Conservation (phyloP, 2,329 filamentous ascomycete genomes). For the Epichloe typhina region DNA sequence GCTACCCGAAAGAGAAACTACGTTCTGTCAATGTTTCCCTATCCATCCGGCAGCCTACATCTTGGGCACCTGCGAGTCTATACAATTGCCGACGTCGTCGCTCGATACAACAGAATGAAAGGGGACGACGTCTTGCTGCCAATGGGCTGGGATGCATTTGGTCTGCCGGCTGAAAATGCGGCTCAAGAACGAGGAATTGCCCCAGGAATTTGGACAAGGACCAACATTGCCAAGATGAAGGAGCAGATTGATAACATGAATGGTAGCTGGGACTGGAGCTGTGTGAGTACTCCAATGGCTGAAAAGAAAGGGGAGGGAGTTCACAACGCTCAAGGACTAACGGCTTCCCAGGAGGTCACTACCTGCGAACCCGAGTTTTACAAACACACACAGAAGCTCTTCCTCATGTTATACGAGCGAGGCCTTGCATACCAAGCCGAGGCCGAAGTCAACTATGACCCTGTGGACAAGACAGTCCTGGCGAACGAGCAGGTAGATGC, state of each 20-base stretch:
- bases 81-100: conserved; percentile 76
- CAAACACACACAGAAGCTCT: conserved; percentile 78
- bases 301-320: neutral
- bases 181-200: conserved; percentile 71
- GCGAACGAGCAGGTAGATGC: conserved; percentile 91
- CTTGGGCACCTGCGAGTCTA: conserved; percentile 82
- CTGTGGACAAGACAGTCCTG: conserved; percentile 76
- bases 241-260: conserved; percentile 68
- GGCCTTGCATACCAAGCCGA: conserved; percentile 74
- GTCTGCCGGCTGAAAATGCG: conserved; percentile 81
- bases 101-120: conserved; percentile 61
- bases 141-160: conserved; percentile 95
- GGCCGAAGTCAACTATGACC: conserved; percentile 81
- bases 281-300: conserved; percentile 38
- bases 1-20: conserved; percentile 33
- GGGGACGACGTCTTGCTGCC: conserved; percentile 67
- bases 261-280: conserved; percentile 69
- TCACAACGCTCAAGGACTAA: neutral
- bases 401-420: conserved; percentile 60
- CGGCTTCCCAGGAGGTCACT: conserved; percentile 53
- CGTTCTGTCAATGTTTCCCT: conserved; percentile 85
- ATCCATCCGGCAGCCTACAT: conserved; percentile 77
- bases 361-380: conserved; percentile 81
- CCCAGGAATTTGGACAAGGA: conserved; percentile 64
- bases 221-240: conserved; percentile 79